phyloP scores from a whole-genome alignment of 139 green algal genomes.

The Dunaliella primolecta region DNA sequence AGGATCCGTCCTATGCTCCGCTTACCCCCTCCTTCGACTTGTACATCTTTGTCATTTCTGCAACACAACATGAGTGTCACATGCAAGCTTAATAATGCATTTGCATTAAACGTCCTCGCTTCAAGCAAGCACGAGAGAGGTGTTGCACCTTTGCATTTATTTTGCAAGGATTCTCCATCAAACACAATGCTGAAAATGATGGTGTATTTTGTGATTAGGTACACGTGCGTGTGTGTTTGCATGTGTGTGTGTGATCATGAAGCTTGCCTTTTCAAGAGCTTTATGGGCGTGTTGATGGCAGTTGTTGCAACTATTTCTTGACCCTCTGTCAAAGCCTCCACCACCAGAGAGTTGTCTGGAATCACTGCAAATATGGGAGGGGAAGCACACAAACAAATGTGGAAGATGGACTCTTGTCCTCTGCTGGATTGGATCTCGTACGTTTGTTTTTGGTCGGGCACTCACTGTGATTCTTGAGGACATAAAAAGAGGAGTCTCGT shows the following conservation, averaged over 20 bases:
- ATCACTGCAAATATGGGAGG: background rate
- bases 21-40: background rate
- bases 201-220: background rate
- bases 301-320: background rate
- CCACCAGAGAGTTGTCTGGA: background rate
- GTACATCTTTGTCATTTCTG: background rate
- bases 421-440: too few species aligned
- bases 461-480: background rate
- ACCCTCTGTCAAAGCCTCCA: background rate
- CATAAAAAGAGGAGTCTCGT: background rate
- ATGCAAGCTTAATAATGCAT: too few species aligned
- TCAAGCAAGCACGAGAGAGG: too few species aligned
- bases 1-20: background rate
- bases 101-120: too few species aligned
- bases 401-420: too few species aligned
- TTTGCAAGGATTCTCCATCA: too few species aligned
- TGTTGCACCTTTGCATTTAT: too few species aligned
- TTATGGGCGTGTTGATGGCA: background rate
- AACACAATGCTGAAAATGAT: too few species aligned
- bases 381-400: too few species aligned
- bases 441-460: too few species aligned
- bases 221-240: background rate
- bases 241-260: background rate
- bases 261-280: background rate
- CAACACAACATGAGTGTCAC: too few species aligned